Conservation (phyloP, 768 basidiomycete genomes). For the Auricularia cornea region DNA sequence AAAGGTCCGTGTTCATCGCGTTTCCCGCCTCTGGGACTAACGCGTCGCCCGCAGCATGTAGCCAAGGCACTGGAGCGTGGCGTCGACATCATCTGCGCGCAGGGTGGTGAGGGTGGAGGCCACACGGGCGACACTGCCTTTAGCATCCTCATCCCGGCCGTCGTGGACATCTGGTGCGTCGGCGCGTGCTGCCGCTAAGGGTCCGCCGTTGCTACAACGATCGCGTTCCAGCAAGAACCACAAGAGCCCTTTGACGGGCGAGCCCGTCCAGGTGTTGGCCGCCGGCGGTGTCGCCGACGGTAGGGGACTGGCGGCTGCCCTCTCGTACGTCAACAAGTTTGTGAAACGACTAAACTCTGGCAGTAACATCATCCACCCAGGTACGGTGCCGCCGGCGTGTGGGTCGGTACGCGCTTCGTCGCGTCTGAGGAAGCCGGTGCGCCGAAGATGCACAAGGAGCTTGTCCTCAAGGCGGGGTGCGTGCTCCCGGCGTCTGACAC, state of each 20-base stretch:
- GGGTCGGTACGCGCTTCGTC: constrained; percentile 85
- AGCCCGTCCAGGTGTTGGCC: constrained; percentile 69
- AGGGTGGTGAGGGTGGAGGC: constrained; percentile 82
- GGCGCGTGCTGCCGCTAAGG: constrained; percentile 8
- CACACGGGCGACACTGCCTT: constrained; percentile 81
- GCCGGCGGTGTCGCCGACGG: constrained; percentile 83
- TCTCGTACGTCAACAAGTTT: constrained; percentile 38
- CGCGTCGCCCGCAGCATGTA: constrained; percentile 44
- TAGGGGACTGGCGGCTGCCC: constrained; percentile 65
- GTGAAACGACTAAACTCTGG: constrained; percentile 10
- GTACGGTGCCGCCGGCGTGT: constrained; percentile 77
- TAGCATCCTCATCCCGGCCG: constrained; percentile 73
- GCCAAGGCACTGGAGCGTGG: constrained; percentile 61
- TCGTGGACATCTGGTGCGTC: constrained; percentile 58
- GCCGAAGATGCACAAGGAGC: constrained; percentile 62
- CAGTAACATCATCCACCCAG: constrained; percentile 27
- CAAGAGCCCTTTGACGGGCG: constrained; percentile 70
- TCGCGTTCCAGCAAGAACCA: constrained; percentile 32
- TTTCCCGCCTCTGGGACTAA: neutral
- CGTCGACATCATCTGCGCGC: constrained; percentile 87
- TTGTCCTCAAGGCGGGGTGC: constrained; percentile 49
- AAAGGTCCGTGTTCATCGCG: constrained; percentile 39
- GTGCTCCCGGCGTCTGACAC: neutral
- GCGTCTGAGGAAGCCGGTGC: constrained; percentile 76
- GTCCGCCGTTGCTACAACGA: neutral